Percentiles rank a stretch among this genome's conserved stretches.
phyloP scores from a whole-genome alignment of 2,329 filamentous ascomycete genomes.

The Colletotrichum salicis region DNA sequence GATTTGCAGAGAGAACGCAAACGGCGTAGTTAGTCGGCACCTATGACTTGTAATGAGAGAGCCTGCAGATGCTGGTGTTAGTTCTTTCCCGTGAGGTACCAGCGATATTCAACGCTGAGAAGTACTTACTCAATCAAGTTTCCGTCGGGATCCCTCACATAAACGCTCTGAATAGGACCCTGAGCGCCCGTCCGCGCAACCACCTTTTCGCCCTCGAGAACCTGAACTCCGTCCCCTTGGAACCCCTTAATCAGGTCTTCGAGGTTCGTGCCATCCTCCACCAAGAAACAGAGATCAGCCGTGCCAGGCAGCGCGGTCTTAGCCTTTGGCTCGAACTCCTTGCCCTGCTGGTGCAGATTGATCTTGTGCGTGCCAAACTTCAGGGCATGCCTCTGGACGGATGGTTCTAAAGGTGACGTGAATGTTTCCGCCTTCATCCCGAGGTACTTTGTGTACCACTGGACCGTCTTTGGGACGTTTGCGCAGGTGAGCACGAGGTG shows the following conservation, averaged over 20 bases:
- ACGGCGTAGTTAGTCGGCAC: no score
- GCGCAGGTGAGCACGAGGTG: slow-evolving; percentile 70
- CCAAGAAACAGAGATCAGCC: slow-evolving; percentile 69
- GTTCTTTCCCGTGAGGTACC: neutral
- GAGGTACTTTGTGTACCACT: slow-evolving; percentile 65
- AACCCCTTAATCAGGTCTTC: slow-evolving; percentile 56
- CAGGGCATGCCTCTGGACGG: slow-evolving; percentile 60
- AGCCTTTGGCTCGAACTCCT: slow-evolving; percentile 71
- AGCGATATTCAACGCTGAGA: neutral
- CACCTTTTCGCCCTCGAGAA: slow-evolving; percentile 60
- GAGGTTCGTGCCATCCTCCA: slow-evolving; percentile 57
- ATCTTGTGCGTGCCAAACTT: slow-evolving; percentile 69
- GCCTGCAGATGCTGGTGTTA: neutral
- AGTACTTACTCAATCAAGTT: slow-evolving; percentile 69
- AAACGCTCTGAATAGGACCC: slow-evolving; percentile 66
- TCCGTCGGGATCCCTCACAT: slow-evolving; percentile 70
- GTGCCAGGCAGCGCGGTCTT: slow-evolving; percentile 63
- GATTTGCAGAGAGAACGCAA: neutral
- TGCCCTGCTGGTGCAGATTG: slow-evolving; percentile 68
- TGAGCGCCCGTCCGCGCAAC: slow-evolving; percentile 66
- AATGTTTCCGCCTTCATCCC: slow-evolving; percentile 68
- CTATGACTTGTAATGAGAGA: slow-evolving; percentile 3
- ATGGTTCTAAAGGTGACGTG: slow-evolving; percentile 49
- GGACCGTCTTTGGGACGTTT: slow-evolving; percentile 58
- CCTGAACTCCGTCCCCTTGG: slow-evolving; percentile 55